These are phyloP conservation scores for Aspergillus aculeatus DNA, from an alignment of 2,329 filamentous ascomycete species.

Conservation along the genomic window DNA sequence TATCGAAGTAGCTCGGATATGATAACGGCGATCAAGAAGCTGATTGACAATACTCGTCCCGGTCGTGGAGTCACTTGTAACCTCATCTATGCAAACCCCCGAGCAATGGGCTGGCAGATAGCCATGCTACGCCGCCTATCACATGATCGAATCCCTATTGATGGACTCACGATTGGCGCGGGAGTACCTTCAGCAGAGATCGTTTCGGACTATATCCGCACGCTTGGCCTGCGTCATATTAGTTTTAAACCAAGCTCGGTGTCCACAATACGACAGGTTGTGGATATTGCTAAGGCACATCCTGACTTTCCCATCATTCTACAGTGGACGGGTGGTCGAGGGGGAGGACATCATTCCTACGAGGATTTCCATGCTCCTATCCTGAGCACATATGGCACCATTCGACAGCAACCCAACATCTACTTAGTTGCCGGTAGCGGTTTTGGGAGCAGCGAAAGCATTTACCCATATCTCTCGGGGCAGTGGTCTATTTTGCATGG, in stretches of 20 bases:
- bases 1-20: slow-evolving; percentile 49
- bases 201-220: slow-evolving; percentile 90
- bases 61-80: slow-evolving; percentile 55
- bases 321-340: slow-evolving; percentile 93
- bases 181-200: slow-evolving; percentile 93
- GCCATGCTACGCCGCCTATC: slow-evolving; percentile 55
- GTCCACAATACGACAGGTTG: slow-evolving; percentile 81
- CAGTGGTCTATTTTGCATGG: slow-evolving; percentile 83
- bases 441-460: slow-evolving; percentile 86
- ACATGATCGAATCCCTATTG: slow-evolving; percentile 77
- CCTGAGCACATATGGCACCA: slow-evolving; percentile 80
- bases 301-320: slow-evolving; percentile 88
- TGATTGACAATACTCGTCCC: slow-evolving; percentile 66
- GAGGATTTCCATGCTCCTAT: slow-evolving; percentile 95
- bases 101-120: slow-evolving; percentile 55
- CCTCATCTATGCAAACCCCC: slow-evolving; percentile 55
- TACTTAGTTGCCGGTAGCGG: slow-evolving; percentile 87
- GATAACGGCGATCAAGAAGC: slow-evolving; percentile 46
- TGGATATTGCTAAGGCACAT: slow-evolving; percentile 93
- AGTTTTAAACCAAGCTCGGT: slow-evolving; percentile 89
- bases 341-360: slow-evolving; percentile 90
- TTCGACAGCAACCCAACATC: slow-evolving; percentile 71
- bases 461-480: slow-evolving; percentile 88
- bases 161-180: slow-evolving; percentile 86
- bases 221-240: slow-evolving; percentile 88